These are phyloP conservation scores for Mrakia blollopis DNA, from an alignment of 768 basidiomycete genomes.

Conservation along the genomic window DNA sequence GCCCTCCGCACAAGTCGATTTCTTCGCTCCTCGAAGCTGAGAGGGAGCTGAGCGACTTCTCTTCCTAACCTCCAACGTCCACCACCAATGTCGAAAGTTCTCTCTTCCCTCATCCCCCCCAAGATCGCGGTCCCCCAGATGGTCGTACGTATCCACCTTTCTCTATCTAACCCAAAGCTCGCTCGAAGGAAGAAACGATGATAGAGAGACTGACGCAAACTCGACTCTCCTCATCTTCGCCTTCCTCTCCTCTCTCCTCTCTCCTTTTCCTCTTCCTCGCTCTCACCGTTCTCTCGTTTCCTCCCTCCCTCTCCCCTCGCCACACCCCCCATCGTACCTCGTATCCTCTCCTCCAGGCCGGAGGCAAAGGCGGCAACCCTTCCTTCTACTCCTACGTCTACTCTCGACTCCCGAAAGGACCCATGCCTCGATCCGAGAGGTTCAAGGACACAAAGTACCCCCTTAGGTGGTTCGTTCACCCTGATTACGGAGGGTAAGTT, in stretches of 20 bases:
- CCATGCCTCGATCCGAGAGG: background rate
- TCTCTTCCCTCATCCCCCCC: conserved; percentile 25
- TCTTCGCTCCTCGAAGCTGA: no score
- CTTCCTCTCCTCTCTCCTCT: background rate
- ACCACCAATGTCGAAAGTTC: background rate
- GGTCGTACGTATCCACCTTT: background rate
- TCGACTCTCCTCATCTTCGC: background rate
- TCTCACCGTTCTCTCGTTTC: background rate
- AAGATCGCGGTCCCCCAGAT: conserved; percentile 12
- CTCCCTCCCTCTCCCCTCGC: background rate
- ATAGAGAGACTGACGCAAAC: background rate
- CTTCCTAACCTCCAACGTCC: no score
- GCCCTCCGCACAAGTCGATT: no score
- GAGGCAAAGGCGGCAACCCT: conserved; percentile 15
- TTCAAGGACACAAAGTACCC: background rate
- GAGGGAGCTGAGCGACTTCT: no score
- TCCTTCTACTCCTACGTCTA: conserved; percentile 14
- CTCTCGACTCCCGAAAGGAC: conserved; percentile 19
- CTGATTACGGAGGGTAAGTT: background rate
- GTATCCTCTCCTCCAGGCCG: background rate
- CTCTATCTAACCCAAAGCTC: background rate
- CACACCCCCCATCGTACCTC: background rate
- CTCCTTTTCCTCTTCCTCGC: background rate
- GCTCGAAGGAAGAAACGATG: background rate
- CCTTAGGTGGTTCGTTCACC: background rate